Evolutionary conservation across 345 rosid genomes (phyloP).

Genomic region (Salix arbutifolia): DNA sequence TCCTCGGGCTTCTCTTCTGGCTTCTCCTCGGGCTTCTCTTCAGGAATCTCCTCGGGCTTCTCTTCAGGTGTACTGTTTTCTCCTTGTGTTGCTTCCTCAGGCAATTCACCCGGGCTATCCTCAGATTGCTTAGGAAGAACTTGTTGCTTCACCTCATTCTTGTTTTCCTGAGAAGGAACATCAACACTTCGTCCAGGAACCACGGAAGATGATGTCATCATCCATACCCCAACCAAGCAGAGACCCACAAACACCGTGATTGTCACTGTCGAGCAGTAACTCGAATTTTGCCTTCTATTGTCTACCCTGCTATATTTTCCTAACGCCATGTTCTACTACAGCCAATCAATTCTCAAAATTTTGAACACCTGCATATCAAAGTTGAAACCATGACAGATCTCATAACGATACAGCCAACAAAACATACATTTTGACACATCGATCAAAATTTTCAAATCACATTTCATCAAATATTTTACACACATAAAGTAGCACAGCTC

Average conservation of each 20-base stretch:
- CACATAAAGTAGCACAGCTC: not conserved
- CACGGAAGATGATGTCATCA: constrained; percentile 80
- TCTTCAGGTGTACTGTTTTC: constrained; percentile 36
- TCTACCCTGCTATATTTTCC: constrained; percentile 75
- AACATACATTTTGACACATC: not conserved
- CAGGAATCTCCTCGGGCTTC: constrained; percentile 30
- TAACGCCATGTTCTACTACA: constrained; percentile 50
- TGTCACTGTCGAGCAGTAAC: constrained; percentile 77
- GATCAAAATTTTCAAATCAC: not conserved
- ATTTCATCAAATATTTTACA: not conserved
- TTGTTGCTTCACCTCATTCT: constrained; percentile 49
- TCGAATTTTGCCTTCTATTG: constrained; percentile 54
- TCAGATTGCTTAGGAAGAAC: constrained; percentile 41
- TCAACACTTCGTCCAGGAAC: constrained; percentile 62
- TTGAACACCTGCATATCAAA: constrained; percentile 10
- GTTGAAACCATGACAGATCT: not conserved
- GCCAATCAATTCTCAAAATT: constrained; percentile 2
- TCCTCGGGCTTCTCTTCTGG: constrained; percentile 20
- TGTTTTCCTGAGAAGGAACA: constrained; percentile 51
- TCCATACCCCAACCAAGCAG: constrained; percentile 93
- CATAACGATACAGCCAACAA: not conserved
- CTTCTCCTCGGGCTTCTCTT: constrained; percentile 21
- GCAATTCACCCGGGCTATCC: constrained; percentile 58
- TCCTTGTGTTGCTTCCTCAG: constrained; percentile 61
- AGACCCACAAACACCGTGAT: constrained; percentile 79